phyloP scores from a whole-genome alignment of 352 stramenopile genomes.

The Phytophthora syringae region DNA sequence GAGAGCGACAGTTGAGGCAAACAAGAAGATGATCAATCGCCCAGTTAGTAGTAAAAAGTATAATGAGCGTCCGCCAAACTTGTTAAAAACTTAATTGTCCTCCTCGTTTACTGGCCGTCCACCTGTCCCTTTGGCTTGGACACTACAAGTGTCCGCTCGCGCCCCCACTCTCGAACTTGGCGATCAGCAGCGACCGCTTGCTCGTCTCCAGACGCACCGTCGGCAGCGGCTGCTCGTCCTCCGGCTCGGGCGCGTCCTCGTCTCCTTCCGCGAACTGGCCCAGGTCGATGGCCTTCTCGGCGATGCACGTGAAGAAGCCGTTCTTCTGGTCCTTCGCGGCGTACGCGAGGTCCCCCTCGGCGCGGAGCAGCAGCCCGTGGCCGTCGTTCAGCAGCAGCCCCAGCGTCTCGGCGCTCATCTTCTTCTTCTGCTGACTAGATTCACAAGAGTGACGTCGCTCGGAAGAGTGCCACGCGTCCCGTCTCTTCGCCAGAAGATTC shows the following conservation, averaged over 20 bases:
- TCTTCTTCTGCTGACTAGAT: background rate
- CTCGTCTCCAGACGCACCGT: conserved; percentile 64
- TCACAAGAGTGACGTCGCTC: background rate
- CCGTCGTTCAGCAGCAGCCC: conserved; percentile 82
- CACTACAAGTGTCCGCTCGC: conserved; percentile 67
- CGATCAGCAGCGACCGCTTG: conserved; percentile 61
- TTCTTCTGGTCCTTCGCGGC: conserved; percentile 51
- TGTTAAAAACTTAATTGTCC: background rate
- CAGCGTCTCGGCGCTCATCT: conserved; percentile 50
- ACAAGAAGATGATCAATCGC: no score
- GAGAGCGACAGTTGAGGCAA: conserved; percentile 55
- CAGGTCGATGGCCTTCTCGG: conserved; percentile 65
- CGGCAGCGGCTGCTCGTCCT: conserved; percentile 47
- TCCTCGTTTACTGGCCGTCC: conserved; percentile 26
- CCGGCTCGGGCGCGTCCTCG: conserved; percentile 26
- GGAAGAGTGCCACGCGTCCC: conserved; percentile 9
- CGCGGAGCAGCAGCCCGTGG: conserved; percentile 73
- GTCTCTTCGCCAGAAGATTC: background rate
- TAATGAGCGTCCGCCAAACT: no score
- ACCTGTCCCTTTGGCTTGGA: conserved; percentile 48
- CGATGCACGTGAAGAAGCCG: conserved; percentile 84
- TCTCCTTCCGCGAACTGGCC: conserved; percentile 44
- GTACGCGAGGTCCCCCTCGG: conserved; percentile 67
- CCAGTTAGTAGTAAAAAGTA: background rate
- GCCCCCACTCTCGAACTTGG: conserved; percentile 49